A percentile compares a stretch with the other conserved stretches of the same genome.
Evolutionary conservation across 2,329 filamentous ascomycete genomes (phyloP).

Genomic region (Xylaria sp.): DNA sequence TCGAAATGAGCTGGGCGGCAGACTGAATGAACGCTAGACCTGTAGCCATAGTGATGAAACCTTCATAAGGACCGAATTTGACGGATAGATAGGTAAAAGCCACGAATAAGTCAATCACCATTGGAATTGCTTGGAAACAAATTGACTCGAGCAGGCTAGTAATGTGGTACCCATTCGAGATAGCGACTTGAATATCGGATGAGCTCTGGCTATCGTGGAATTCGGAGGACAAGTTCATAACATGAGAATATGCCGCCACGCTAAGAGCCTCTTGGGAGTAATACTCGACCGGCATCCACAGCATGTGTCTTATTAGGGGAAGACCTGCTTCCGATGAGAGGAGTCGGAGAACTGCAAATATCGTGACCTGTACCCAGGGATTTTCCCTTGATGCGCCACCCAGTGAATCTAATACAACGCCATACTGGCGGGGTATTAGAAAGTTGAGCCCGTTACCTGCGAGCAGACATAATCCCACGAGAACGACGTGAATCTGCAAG

Average conservation of each 20-base stretch:
- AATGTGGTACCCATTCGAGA: constrained; percentile 64
- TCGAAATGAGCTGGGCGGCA: constrained; percentile 62
- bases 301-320: constrained; percentile 63
- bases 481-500: constrained; percentile 74
- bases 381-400: constrained; percentile 60
- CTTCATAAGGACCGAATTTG: constrained; percentile 70
- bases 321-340: constrained; percentile 66
- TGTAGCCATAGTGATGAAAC: constrained; percentile 69
- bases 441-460: constrained; percentile 78
- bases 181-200: constrained; percentile 68
- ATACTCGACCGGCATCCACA: constrained; percentile 69
- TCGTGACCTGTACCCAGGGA: constrained; percentile 63
- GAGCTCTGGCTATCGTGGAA: constrained; percentile 71
- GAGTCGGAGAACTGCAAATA: constrained; percentile 64
- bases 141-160: constrained; percentile 68
- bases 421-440: constrained; percentile 82
- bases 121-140: constrained; percentile 67
- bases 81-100: constrained; percentile 70
- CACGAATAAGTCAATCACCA: constrained; percentile 69
- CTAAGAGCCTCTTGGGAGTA: constrained; percentile 66
- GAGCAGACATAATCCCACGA: constrained; percentile 76
- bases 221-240: constrained; percentile 69
- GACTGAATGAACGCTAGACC: constrained; percentile 67
- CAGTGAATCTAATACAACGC: constrained; percentile 79
- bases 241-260: constrained; percentile 67